Evolutionary conservation across 345 rosid species (phyloP), one percentile per base, ranked within the genome.

Genomic region (Acer yangbiense): DNA sequence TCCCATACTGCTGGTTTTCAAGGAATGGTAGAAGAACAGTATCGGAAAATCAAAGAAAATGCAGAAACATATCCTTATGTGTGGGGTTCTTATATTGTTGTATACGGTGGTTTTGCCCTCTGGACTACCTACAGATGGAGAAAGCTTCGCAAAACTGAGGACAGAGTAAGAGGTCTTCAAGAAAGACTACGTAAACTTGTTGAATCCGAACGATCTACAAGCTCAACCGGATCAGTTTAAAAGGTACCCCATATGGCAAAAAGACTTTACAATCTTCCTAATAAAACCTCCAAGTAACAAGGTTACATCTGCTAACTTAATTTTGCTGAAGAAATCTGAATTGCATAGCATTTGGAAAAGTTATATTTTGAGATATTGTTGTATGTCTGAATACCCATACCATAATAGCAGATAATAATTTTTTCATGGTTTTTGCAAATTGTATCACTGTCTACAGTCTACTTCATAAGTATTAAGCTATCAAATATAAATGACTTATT

Each of bases 1-100:
- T 80, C 80, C 20, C 80, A 82, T 9, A 82, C 88, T 48, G 68
- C 78, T 61, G 78, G 90, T 44, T 80, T 88, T 20, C 69, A 27
- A 14, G 89, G 82, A 77, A 78, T 77, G 68, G 86, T 89, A 25
- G 89, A 85, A 66, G 87, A 82, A 44, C 89, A 77, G 39, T 94
- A 90, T 85, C 76, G 75, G 76, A 86, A 90, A 79, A 83, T 90
- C 68, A 93, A 82, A 79, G 97, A 93, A 82, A 83, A 94, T 52
- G 95, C 95, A 0, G 92, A 91, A 86, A 87, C 94, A 62, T 94
- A 88, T 74, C 98, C 97, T 2, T 95, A 88, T 32, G 98, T 94
- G 41, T 95, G 99, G 99, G 98, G 85, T 68, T 95, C 99, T 0
- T 95, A 93, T 66, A 87, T 85, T 6, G 83, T 91, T 68, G 98